phyloP scores from a whole-genome alignment of 108 stramenopile genomes.

The Skeletonema potamos region DNA sequence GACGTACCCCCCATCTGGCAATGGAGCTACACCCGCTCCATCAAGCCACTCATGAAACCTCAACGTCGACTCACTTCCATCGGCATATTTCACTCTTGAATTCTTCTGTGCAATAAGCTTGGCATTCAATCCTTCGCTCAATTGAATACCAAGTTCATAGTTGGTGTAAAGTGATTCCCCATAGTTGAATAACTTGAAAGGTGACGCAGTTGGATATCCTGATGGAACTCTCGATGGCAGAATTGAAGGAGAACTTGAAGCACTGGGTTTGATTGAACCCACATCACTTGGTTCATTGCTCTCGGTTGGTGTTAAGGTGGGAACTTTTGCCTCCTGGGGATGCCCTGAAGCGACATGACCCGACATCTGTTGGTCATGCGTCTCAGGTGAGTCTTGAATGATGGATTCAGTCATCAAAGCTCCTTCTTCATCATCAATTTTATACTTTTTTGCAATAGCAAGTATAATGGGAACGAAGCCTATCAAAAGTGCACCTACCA shows the following conservation, averaged over 20 bases:
- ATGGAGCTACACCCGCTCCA: conserved; percentile 8
- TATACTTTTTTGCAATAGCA: no score
- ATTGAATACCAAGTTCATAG: background rate
- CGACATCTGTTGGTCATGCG: background rate
- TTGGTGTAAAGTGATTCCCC: background rate
- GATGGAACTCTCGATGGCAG: background rate
- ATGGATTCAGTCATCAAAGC: no score
- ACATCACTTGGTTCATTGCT: background rate
- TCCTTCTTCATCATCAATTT: no score
- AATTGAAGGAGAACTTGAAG: background rate
- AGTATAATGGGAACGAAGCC: no score
- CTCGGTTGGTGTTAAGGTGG: background rate
- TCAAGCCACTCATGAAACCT: conserved; percentile 34
- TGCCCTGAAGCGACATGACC: background rate
- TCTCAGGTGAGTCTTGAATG: background rate
- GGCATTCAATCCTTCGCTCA: conserved; percentile 21
- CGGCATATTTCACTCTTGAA: conserved; percentile 4
- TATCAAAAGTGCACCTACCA: no score
- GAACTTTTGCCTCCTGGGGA: background rate
- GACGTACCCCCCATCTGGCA: background rate
- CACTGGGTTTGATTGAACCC: background rate
- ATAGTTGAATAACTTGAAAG: background rate
- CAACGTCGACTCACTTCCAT: conserved; percentile 7
- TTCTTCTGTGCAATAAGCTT: conserved; percentile 10
- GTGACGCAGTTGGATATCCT: background rate